Evolutionary conservation across 2,329 filamentous ascomycete genomes (phyloP), one percentile per base, ranked within the genome.

Genomic region (Xenoacremonium recifei): DNA sequence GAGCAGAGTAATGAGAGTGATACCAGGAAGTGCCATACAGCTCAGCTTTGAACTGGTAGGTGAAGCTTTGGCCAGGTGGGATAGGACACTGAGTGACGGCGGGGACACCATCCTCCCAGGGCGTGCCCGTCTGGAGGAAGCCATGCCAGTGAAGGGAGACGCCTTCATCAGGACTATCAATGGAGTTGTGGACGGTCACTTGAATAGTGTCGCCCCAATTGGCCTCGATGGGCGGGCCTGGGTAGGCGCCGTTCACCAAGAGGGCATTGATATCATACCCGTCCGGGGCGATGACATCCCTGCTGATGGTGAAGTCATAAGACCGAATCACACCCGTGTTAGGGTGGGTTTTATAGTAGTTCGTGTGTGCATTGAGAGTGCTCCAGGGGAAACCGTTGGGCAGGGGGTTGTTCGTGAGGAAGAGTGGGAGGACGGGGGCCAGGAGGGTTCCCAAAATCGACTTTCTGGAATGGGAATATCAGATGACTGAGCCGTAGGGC

Each of bases 171-270:
- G 32, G 32, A 5, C 20, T 70, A 48, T 51, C 77, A 11, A 90
- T 78, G 37, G 82, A 77, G 64, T 93, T 93, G 63, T 79, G 75
- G 41, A 91, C 75, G 21, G 80, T 82, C 32, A 89, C 78, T 40
- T 85, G 67, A 34, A 82, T 72, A 19, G 65, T 76, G 53, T 84
- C 80, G 29, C 79, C 80, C 79, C 79, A 83, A 59, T 82, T 75
- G 15, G 77, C 82, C 45, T 76, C 73, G 40, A 90, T 79, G 12
- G 74, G 69, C 2, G 85, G 86, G 0, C 83, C 86, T 1, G 85
- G 85, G 46, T 79, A 84, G 32, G 79, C 73, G 7, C 77, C 78
- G 57, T 86, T 85, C 57, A 87, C 68, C 21, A 87, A 69, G 45
- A 90, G 73, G 4, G 71, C 72, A 4, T 66, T 44, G 61, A 69